Base-by-base conservation (phyloP, 768 basidiomycete species). In the Calocybe cyanea region DNA sequence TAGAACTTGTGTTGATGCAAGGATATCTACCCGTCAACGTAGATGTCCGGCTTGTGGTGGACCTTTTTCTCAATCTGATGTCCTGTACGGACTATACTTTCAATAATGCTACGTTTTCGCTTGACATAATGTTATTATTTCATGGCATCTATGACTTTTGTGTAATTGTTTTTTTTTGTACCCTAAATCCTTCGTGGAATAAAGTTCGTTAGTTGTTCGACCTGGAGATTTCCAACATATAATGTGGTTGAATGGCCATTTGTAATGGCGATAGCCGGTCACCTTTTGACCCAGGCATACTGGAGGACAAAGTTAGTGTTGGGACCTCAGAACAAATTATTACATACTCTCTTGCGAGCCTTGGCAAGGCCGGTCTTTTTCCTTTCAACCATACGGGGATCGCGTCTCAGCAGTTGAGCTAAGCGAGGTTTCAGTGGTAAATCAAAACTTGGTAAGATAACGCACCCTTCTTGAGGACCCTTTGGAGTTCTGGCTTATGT, bases 251-350 rank as follows among this genome's bases (percentile, higher is more conserved):
- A 48, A 23, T 28, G 33, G 14, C 34, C 23, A 21, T 39, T 37
- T 4, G 36, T 32, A 7, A 20, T 19, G 28, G 38, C 8, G 17
- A n/a, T 13, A n/a, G 23, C 2, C 17, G 32, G 56, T 67, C 73
- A 96, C 64, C 94, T 89, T 72, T 94, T 98, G 84, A 96, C 92
- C 95, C 94, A 98, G 48, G 91, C 71, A 57, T 89, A 88, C 89
- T 92, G 63, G 53, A 45, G 30, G 51, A 7, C 20, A 21, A 54
- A 2, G 4, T 52, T 19, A 48, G 41, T 36, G 49, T 28, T 35
- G 5, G 17, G 14, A 31, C 41, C 21, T 7, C 17, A 13, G 46
- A 41, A 43, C 6, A 47, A 24, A 45, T 44, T 24, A 46, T 45
- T 11, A 81, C 89, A 35, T 65, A 93, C 92, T 70, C 77, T 77